Conservation (phyloP, 1,284 basidiomycete species). For the Exobasidium rhododendri region DNA sequence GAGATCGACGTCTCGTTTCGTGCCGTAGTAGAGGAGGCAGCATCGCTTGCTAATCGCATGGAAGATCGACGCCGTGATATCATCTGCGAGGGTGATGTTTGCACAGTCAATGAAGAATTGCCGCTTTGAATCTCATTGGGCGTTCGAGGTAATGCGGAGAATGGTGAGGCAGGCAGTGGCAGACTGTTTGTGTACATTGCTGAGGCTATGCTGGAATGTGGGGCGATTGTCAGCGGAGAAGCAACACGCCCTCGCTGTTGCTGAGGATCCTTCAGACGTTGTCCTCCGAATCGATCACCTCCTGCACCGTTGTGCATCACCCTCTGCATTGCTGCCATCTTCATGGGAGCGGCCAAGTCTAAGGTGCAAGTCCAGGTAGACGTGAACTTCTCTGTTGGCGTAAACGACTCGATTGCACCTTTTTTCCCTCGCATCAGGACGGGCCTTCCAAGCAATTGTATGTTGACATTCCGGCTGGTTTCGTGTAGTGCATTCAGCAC, state of each 20-base stretch:
- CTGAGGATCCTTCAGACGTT: background rate
- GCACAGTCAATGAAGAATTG: background rate
- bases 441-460: slow-evolving; percentile 10
- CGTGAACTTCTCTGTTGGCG: slow-evolving; percentile 8
- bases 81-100: background rate
- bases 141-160: background rate
- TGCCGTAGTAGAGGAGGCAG: background rate
- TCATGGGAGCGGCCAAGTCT: slow-evolving; percentile 1
- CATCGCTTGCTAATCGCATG: background rate
- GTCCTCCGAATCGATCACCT: background rate
- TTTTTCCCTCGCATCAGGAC: slow-evolving; percentile 7
- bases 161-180: background rate
- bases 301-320: background rate
- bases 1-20: background rate
- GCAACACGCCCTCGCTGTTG: too few species aligned
- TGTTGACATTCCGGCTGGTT: slow-evolving; percentile 7
- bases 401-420: background rate
- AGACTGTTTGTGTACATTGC: background rate
- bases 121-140: background rate
- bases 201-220: too few species aligned
- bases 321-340: background rate
- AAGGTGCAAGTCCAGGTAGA: slow-evolving; percentile 16
- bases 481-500: background rate
- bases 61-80: background rate
- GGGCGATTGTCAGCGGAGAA: too few species aligned